Evolutionary conservation across 331 rosid species (phyloP).

Genomic region (Malus hybrid): DNA sequence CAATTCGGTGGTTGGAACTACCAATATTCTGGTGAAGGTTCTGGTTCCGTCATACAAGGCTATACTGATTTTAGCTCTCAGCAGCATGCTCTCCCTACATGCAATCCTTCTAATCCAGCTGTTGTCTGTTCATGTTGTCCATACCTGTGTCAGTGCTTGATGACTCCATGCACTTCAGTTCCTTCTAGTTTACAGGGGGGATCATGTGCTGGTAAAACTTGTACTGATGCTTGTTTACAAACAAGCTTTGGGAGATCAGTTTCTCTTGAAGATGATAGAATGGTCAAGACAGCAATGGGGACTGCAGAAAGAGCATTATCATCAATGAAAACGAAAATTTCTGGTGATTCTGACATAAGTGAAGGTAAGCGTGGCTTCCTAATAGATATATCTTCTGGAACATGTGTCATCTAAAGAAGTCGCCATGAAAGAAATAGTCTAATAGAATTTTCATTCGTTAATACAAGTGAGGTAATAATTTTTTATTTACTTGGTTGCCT

Average conservation of each 20-base stretch:
- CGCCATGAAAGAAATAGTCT: neutral
- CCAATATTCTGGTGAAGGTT: constrained; percentile 33
- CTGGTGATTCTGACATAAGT: constrained; percentile 35
- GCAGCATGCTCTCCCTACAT: constrained; percentile 26
- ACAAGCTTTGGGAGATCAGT: constrained; percentile 22
- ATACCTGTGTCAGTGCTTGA: constrained; percentile 26
- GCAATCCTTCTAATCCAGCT: constrained; percentile 38
- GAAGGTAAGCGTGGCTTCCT: constrained; percentile 40
- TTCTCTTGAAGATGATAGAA: constrained; percentile 39
- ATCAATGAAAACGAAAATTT: constrained; percentile 29
- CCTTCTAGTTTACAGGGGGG: constrained; percentile 34
- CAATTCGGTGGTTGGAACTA: constrained; percentile 54
- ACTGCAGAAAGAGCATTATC: constrained; percentile 76
- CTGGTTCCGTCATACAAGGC: constrained; percentile 24
- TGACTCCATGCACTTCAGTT: constrained; percentile 28
- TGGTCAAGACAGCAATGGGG: constrained; percentile 52
- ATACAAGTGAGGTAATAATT: neutral
- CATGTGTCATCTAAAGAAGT: constrained; percentile 2
- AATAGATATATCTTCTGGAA: neutral
- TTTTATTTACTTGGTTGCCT: neutral
- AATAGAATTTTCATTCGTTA: neutral
- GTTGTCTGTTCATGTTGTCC: constrained; percentile 48
- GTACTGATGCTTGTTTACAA: constrained; percentile 22
- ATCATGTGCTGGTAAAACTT: constrained; percentile 30
- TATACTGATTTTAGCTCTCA: constrained; percentile 22